Conservation (phyloP, 2,329 filamentous ascomycete genomes). For the Alternaria sp. region DNA sequence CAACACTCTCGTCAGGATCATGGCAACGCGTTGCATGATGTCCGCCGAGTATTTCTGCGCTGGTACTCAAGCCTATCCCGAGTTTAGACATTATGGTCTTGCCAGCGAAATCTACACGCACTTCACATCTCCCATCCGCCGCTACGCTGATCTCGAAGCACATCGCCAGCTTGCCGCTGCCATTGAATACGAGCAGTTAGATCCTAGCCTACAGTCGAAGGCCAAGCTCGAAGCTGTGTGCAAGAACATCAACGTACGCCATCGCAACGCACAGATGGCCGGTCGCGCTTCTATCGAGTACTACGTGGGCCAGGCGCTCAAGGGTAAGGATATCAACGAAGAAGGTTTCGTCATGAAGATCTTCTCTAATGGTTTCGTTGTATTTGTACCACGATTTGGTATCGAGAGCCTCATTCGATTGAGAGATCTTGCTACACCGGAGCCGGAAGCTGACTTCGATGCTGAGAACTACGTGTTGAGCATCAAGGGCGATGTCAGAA, state of each 20-base stretch:
- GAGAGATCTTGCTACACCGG: conserved; percentile 79
- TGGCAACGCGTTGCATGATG: conserved; percentile 99
- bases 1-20: conserved; percentile 96
- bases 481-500: conserved; percentile 63
- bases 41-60: conserved; percentile 98
- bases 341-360: conserved; percentile 97
- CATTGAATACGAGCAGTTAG: conserved; percentile 89
- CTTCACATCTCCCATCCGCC: conserved; percentile 95
- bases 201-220: conserved; percentile 80
- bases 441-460: conserved; percentile 82
- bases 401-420: conserved; percentile 92
- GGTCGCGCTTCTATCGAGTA: conserved; percentile 95
- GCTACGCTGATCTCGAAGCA: conserved; percentile 95
- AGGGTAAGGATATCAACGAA: conserved; percentile 77
- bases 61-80: conserved; percentile 88
- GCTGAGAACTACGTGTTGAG: conserved; percentile 82
- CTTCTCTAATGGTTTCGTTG: conserved; percentile 96
- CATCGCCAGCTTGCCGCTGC: conserved; percentile 94
- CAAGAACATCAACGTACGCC: conserved; percentile 97
- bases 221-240: conserved; percentile 90
- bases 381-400: conserved; percentile 93
- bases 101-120: conserved; percentile 98
- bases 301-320: conserved; percentile 95
- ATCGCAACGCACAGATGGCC: conserved; percentile 96
- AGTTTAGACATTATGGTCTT: conserved; percentile 96